phyloP scores from a whole-genome alignment of 1,284 basidiomycete genomes.

The Cutaneotrichosporon sp. region DNA sequence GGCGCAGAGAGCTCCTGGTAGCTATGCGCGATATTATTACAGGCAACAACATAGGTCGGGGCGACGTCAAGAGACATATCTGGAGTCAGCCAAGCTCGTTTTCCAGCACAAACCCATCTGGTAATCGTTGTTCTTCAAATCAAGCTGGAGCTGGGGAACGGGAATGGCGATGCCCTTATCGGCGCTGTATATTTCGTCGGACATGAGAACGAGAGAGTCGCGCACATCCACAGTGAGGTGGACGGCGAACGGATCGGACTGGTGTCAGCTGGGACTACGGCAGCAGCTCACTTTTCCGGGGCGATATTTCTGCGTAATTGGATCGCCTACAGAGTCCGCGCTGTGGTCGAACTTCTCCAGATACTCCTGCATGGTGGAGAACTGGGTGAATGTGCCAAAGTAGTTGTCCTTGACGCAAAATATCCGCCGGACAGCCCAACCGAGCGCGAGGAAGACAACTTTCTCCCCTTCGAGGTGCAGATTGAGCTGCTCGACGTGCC shows the following conservation, averaged over 20 bases:
- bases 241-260: constrained; percentile 78
- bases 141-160: constrained; percentile 65
- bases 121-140: constrained; percentile 72
- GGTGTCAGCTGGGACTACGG: background rate
- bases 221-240: constrained; percentile 59
- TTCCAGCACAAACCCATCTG: constrained; percentile 65
- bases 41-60: constrained; percentile 56
- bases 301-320: constrained; percentile 69
- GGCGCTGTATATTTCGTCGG: constrained; percentile 70
- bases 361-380: constrained; percentile 78
- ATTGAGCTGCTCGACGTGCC: constrained; percentile 71
- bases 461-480: constrained; percentile 53
- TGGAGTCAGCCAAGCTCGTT: constrained; percentile 34
- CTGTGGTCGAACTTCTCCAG: constrained; percentile 61
- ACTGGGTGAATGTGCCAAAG: constrained; percentile 85
- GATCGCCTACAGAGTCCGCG: constrained; percentile 64
- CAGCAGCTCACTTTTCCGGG: constrained; percentile 58
- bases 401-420: constrained; percentile 88
- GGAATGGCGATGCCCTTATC: constrained; percentile 56
- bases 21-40: constrained; percentile 53
- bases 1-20: constrained; percentile 29
- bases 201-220: constrained; percentile 59
- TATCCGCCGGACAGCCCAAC: constrained; percentile 79
- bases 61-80: constrained; percentile 73
- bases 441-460: constrained; percentile 65